phyloP scores from a whole-genome alignment of 345 rosid species.

The Rhodamnia rubescens region DNA sequence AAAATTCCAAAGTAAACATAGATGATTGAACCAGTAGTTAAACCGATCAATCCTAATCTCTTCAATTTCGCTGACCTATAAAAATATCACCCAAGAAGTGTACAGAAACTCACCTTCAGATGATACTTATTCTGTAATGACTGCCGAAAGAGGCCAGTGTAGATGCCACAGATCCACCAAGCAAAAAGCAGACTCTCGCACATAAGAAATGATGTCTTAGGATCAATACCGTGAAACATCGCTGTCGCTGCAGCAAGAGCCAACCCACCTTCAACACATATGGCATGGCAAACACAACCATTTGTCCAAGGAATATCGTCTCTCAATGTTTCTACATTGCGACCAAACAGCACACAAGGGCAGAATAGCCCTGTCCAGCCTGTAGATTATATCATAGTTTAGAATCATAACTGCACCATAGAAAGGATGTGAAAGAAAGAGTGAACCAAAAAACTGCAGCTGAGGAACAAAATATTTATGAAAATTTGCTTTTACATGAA shows the following conservation, averaged over 20 bases:
- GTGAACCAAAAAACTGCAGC: not conserved
- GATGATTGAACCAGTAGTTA: not conserved
- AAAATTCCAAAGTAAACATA: not conserved
- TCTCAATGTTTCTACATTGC: slow-evolving; percentile 53
- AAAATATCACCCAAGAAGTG: not conserved
- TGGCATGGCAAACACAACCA: slow-evolving; percentile 73
- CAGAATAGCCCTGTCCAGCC: slow-evolving; percentile 74
- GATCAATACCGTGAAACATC: slow-evolving; percentile 66
- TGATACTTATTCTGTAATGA: slow-evolving; percentile 79
- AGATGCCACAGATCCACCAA: slow-evolving; percentile 91
- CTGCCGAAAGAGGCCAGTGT: slow-evolving; percentile 67
- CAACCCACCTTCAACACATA: slow-evolving; percentile 87
- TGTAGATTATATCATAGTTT: slow-evolving; percentile 4
- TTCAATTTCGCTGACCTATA: not conserved
- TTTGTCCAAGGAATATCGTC: slow-evolving; percentile 67
- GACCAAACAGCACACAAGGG: slow-evolving; percentile 78
- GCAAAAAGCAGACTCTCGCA: slow-evolving; percentile 65
- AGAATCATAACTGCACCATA: not conserved
- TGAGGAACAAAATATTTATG: not conserved
- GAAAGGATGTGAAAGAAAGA: not conserved
- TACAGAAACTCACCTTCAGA: slow-evolving; percentile 51
- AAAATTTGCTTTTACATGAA: not conserved
- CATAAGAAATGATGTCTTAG: slow-evolving; percentile 63
- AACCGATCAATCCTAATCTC: not conserved
- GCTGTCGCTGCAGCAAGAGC: slow-evolving; percentile 56